Evolutionary conservation across 1,139 yeast species (phyloP).

Genomic region (Yamadazyma blattariae): DNA sequence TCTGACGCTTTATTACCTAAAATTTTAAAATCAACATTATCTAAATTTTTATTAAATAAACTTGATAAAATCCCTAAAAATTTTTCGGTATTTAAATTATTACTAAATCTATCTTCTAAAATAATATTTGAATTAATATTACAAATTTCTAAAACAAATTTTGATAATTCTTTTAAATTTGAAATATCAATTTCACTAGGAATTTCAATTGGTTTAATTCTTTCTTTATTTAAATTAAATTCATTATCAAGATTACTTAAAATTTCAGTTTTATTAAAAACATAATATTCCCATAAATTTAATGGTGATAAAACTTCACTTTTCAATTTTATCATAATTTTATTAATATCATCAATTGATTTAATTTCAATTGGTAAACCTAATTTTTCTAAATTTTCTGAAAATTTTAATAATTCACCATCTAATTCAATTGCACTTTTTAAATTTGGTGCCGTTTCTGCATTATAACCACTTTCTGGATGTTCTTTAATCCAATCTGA

Average conservation of each 20-base stretch:
- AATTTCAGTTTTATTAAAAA: slow-evolving; percentile 50
- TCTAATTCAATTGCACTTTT: slow-evolving; percentile 84
- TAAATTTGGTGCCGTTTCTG: slow-evolving; percentile 86
- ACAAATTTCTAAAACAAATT: slow-evolving; percentile 46
- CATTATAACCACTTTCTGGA: slow-evolving; percentile 89
- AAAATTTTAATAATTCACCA: slow-evolving; percentile 59
- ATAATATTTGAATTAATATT: slow-evolving; percentile 23
- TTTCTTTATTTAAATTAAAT: slow-evolving; percentile 30
- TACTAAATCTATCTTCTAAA: slow-evolving; percentile 44
- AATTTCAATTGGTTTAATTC: slow-evolving; percentile 25
- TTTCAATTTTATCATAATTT: slow-evolving; percentile 63
- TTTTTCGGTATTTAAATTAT: slow-evolving; percentile 48
- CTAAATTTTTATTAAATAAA: slow-evolving; percentile 33
- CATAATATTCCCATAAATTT: slow-evolving; percentile 86
- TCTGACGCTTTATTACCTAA: slow-evolving; percentile 43
- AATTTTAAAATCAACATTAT: slow-evolving; percentile 24
- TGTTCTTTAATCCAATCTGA: slow-evolving; percentile 81
- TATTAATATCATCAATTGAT: slow-evolving; percentile 51
- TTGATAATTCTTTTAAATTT: slow-evolving; percentile 43
- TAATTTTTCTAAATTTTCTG: slow-evolving; percentile 47
- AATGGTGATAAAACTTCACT: slow-evolving; percentile 63
- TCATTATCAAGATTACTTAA: slow-evolving; percentile 32
- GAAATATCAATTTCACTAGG: slow-evolving; percentile 30
- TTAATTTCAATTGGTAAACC: slow-evolving; percentile 61
- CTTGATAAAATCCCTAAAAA: slow-evolving; percentile 46